Evolutionary conservation across 345 rosid genomes (phyloP).

Genomic region (Hibiscus trionum): DNA sequence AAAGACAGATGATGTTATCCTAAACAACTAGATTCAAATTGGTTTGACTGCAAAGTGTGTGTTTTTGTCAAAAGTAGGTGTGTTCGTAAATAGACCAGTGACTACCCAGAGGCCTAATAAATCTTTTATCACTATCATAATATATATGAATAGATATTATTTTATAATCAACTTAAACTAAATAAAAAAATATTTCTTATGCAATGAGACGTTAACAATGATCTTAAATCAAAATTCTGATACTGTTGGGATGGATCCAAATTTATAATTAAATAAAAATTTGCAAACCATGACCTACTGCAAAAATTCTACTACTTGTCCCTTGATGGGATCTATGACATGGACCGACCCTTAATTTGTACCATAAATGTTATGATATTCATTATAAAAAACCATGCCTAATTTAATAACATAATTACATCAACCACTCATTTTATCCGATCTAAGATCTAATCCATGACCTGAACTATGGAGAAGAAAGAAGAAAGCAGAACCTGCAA

Average conservation of each 20-base stretch:
- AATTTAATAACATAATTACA: neutral
- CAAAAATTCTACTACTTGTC: neutral
- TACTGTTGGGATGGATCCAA: constrained; percentile 1
- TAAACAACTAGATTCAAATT: too few species aligned
- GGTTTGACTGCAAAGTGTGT: too few species aligned
- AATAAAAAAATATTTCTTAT: too few species aligned
- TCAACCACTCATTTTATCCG: neutral
- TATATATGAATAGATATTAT: too few species aligned
- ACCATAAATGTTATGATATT: neutral
- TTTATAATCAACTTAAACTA: too few species aligned
- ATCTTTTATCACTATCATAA: too few species aligned
- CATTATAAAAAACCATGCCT: neutral
- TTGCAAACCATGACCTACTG: neutral
- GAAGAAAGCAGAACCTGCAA: neutral
- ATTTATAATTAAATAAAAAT: neutral
- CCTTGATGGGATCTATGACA: constrained; percentile 14
- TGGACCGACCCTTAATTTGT: constrained; percentile 5
- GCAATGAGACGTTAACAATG: neutral
- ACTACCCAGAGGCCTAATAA: fast-evolving
- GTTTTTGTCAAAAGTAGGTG: too few species aligned
- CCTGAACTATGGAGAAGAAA: neutral
- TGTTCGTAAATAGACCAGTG: too few species aligned
- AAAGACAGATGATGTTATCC: too few species aligned
- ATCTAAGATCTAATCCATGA: constrained; percentile 7
- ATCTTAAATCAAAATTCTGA: neutral